Percentiles rank a stretch among this genome's conserved stretches.
phyloP scores from a whole-genome alignment of 805 yeast species.

The Kuraishia molischiana region DNA sequence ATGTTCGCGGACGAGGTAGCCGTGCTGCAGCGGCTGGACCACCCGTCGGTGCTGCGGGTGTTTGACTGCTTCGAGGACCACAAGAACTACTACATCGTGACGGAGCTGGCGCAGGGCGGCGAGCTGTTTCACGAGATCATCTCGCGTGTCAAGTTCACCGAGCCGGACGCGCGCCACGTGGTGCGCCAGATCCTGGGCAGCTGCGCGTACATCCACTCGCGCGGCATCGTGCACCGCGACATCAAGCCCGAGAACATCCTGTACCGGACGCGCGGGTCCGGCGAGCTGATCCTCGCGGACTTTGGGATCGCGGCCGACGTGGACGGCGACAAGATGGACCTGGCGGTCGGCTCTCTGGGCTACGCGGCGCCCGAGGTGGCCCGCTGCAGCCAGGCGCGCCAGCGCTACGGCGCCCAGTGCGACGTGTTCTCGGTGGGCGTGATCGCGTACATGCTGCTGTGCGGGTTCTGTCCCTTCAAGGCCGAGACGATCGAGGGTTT shows the following conservation, averaged over 20 bases:
- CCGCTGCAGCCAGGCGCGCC: neutral
- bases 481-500: neutral
- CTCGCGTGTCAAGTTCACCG: conserved; percentile 47
- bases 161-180: conserved; percentile 51
- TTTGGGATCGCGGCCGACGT: conserved; percentile 66
- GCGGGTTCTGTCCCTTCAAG: neutral
- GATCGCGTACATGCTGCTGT: neutral
- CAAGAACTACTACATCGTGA: conserved; percentile 35
- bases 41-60: neutral
- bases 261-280: conserved; percentile 44
- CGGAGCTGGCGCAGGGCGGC: conserved; percentile 68
- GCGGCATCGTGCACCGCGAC: conserved; percentile 90
- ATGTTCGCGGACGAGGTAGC: neutral
- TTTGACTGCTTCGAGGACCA: neutral
- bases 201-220: conserved; percentile 78
- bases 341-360: neutral
- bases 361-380: neutral
- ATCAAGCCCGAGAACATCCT: conserved; percentile 88
- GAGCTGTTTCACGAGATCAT: conserved; percentile 69
- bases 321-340: conserved; percentile 44
- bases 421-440: neutral
- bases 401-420: neutral
- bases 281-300: conserved; percentile 68
- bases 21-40: neutral
- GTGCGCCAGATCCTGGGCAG: conserved; percentile 49